Evolutionary conservation across 768 basidiomycete genomes (phyloP).

Genomic region (Boletus rex-veris): DNA sequence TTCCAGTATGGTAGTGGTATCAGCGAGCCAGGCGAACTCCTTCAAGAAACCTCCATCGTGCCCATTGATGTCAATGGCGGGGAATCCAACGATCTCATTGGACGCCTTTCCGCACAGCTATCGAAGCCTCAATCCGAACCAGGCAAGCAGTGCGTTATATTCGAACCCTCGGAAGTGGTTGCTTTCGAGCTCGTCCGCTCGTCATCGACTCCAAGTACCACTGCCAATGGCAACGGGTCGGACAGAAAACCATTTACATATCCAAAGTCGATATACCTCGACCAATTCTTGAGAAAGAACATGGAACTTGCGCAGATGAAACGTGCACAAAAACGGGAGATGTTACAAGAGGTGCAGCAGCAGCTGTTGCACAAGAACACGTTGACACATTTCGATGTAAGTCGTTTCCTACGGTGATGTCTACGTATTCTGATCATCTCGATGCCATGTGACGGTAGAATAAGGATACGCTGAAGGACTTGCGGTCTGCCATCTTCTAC

Average conservation of each 20-base stretch:
- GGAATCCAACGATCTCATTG: conserved; percentile 54
- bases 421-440: background rate
- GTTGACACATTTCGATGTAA: conserved; percentile 55
- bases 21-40: conserved; percentile 28
- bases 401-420: conserved; percentile 17
- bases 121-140: conserved; percentile 25
- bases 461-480: conserved; percentile 58
- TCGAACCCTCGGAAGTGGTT: conserved; percentile 60
- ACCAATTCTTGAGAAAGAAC: conserved; percentile 66
- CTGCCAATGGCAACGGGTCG: conserved; percentile 9
- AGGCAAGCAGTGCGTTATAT: conserved; percentile 54
- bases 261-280: conserved; percentile 66
- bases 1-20: conserved; percentile 53
- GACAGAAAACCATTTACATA: conserved; percentile 47
- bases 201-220: conserved; percentile 13
- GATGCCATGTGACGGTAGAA: conserved; percentile 38
- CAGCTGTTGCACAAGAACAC: conserved; percentile 44
- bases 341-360: conserved; percentile 46
- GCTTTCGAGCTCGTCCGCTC: conserved; percentile 48
- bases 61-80: conserved; percentile 45
- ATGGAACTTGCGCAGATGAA: conserved; percentile 40
- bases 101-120: conserved; percentile 40
- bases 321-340: conserved; percentile 34
- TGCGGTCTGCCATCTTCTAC: conserved; percentile 63
- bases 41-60: conserved; percentile 46